Conservation (phyloP, 139 green algal genomes). For the Chlorella sp. region DNA sequence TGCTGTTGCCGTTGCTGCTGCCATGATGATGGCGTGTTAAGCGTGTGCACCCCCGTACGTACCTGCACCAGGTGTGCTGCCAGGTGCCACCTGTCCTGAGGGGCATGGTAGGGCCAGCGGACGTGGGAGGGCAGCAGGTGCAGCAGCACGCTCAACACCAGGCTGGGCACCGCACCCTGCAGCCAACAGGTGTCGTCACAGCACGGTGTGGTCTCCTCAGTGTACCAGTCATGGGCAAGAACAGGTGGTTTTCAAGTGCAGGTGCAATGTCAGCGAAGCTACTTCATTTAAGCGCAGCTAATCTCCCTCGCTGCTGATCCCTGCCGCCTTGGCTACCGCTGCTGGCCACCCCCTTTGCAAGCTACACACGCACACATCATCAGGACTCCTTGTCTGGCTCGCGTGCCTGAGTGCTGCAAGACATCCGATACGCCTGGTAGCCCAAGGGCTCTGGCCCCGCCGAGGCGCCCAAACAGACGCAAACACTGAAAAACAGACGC, state of each 20-base stretch:
- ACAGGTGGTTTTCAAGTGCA: no score
- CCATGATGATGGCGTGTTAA: no score
- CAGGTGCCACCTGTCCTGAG: neutral
- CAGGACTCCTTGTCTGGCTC: neutral
- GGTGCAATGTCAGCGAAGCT: neutral
- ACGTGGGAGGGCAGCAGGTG: neutral
- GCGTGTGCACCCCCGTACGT: no score
- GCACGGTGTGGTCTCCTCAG: neutral
- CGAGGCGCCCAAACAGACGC: neutral
- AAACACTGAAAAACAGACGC: neutral
- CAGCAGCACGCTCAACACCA: neutral
- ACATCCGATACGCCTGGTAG: neutral
- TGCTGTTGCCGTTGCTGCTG: no score
- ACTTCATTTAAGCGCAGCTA: neutral
- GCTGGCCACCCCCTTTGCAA: neutral
- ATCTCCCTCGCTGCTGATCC: no score
- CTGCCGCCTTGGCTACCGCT: neutral
- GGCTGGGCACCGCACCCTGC: neutral
- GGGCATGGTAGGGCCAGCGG: neutral
- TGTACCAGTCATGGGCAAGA: neutral
- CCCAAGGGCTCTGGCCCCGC: neutral
- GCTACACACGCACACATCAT: neutral
- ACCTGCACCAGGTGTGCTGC: neutral
- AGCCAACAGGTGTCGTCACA: neutral
- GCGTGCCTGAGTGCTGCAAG: no score